phyloP scores from a whole-genome alignment of 1,284 basidiomycete genomes.

The Thelephora terrestris region DNA sequence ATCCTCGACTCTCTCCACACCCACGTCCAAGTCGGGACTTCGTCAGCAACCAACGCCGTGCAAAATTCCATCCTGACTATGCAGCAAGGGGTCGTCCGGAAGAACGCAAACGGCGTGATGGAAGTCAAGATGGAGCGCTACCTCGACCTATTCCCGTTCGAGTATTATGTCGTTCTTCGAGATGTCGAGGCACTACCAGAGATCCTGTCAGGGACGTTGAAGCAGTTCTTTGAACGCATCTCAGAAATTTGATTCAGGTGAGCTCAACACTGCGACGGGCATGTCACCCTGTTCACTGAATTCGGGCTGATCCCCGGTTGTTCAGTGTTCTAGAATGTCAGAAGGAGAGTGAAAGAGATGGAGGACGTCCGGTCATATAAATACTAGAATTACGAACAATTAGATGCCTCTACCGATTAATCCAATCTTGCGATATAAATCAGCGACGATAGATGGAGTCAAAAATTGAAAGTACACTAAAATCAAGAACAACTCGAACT shows the following conservation, averaged over 20 bases:
- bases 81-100: constrained; percentile 80
- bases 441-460: too few relatives aligned
- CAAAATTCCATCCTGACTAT: constrained; percentile 85
- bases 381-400: too few relatives aligned
- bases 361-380: too few relatives aligned
- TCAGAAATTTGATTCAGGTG: constrained; percentile 43
- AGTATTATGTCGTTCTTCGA: constrained; percentile 91
- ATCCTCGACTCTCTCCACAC: constrained; percentile 83
- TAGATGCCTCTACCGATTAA: too few relatives aligned
- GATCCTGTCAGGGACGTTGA: constrained; percentile 83
- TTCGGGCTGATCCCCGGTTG: too few relatives aligned
- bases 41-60: constrained; percentile 17
- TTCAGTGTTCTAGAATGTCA: too few relatives aligned
- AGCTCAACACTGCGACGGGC: too few relatives aligned
- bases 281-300: too few relatives aligned
- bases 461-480: too few relatives aligned
- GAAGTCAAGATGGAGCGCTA: constrained; percentile 88
- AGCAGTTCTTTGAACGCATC: constrained; percentile 83
- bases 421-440: too few relatives aligned
- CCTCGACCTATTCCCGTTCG: constrained; percentile 95
- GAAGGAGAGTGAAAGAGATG: too few relatives aligned
- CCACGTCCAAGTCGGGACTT: constrained; percentile 15
- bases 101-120: constrained; percentile 75
- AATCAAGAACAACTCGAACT: too few relatives aligned
- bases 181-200: constrained; percentile 90